Base-by-base conservation (phyloP, 306 rosid genomes). In the Ormosia emarginata region DNA sequence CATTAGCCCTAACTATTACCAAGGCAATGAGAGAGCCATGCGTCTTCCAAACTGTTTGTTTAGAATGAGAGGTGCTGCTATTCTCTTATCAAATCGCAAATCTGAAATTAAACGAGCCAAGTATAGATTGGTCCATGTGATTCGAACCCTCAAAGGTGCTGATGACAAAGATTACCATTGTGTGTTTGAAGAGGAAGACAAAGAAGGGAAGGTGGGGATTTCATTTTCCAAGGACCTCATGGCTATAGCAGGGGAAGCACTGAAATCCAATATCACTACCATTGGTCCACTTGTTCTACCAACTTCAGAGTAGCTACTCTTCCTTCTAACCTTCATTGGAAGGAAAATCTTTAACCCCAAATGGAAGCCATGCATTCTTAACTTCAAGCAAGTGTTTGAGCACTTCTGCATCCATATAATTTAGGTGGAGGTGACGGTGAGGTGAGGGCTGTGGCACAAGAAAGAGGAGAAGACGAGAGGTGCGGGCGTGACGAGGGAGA, bases 231-330 rank as follows among this genome's bases (percentile, higher is more conserved):
- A 95, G 10, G 99, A 95, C 34, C 98, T 95, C 2, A 93, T 95
- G 99, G 99, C 99, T 0, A 95, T 95, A 2, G 99, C 99, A 5
- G 99, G 99, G 2, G 99, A 95, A 29, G 99, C 99, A 3, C 41
- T 95, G 8, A 95, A 95, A 24, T 95, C 98, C 1, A 95, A 95
- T 75, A 95, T 95, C 40, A 95, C 98, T 0, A 95, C 99, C 0
- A 95, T 95, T 63, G 99, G 99, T 2, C 99, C 99, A 5, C 89
- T 95, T 2, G 99, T 95, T 0, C 91, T 95, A 12, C 98, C 99
- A 0, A 98, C 98, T 3, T 95, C 99, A 9, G 99, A 95, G 79
- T 98, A 95, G 76, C 50, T 95, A 2, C 97, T 95, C 0, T 95
- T 95, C 68, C 89, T 95, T 0, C 5, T 91, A 0, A 92, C 96